phyloP scores from a whole-genome alignment of 192 early-diverging fungal genomes.

The Coemansia guatemalensis region DNA sequence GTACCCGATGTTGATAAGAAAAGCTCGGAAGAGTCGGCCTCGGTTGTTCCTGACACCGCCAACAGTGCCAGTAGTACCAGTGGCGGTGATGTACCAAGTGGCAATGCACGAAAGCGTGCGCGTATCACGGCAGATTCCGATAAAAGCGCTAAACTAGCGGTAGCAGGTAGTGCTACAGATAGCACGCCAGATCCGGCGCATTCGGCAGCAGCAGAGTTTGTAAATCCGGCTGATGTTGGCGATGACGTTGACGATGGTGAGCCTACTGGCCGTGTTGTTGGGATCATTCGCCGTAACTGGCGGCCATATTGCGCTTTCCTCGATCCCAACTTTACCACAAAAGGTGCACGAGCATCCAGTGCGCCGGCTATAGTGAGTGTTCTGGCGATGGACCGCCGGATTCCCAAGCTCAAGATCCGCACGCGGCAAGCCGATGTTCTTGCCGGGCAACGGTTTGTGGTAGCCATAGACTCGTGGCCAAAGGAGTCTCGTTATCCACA shows the following conservation, averaged over 20 bases:
- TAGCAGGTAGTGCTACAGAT: slow-evolving; percentile 7
- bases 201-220: slow-evolving; percentile 11
- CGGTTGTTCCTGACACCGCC: slow-evolving; percentile 24
- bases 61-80: too few relatives aligned
- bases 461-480: slow-evolving; percentile 90
- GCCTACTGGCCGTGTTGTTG: slow-evolving; percentile 88
- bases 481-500: slow-evolving; percentile 74
- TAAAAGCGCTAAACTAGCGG: neutral
- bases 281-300: slow-evolving; percentile 95
- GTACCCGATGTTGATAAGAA: slow-evolving; percentile 37
- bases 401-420: slow-evolving; percentile 91
- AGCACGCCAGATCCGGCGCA: too few relatives aligned
- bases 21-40: slow-evolving; percentile 1
- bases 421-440: slow-evolving; percentile 84
- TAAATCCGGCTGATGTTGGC: slow-evolving; percentile 21
- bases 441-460: slow-evolving; percentile 85
- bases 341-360: slow-evolving; percentile 56
- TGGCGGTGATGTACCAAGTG: neutral
- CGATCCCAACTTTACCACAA: slow-evolving; percentile 65
- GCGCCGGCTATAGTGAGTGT: slow-evolving; percentile 64
- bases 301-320: slow-evolving; percentile 91
- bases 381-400: slow-evolving; percentile 87
- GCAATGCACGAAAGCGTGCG: slow-evolving; percentile 29
- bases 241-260: slow-evolving; percentile 40
- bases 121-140: slow-evolving; percentile 6